These are phyloP conservation scores for Fallopia convolvulus DNA, from an alignment of 148 eudicot genomes.

Conservation along the genomic window DNA sequence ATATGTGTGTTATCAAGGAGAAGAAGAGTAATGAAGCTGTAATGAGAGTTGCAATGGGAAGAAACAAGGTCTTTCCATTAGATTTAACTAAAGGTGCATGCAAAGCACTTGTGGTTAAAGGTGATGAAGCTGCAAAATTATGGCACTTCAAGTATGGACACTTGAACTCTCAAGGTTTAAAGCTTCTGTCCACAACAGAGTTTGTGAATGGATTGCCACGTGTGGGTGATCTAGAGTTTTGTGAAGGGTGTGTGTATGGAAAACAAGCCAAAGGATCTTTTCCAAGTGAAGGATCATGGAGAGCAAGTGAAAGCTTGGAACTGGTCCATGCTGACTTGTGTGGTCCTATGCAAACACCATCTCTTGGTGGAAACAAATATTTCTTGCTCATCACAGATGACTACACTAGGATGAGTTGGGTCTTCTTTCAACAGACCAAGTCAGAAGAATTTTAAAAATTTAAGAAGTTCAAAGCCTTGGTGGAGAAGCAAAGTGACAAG, in stretches of 20 bases:
- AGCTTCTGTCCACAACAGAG: too few species aligned
- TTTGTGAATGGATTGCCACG: too few species aligned
- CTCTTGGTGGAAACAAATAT: background rate
- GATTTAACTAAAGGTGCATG: background rate
- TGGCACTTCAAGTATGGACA: too few species aligned
- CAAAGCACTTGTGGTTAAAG: background rate
- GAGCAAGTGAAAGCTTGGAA: too few species aligned
- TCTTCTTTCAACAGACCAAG: background rate
- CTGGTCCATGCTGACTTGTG: too few species aligned
- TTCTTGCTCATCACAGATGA: background rate
- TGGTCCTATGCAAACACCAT: background rate
- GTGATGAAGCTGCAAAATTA: too few species aligned
- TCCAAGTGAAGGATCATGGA: too few species aligned
- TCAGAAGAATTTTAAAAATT: slow-evolving; percentile 9
- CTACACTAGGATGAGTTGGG: slow-evolving; percentile 16
- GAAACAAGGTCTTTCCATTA: background rate
- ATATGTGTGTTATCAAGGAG: background rate
- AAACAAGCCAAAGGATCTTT: too few species aligned
- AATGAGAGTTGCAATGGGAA: background rate
- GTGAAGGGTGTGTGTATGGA: too few species aligned
- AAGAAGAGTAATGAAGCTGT: background rate
- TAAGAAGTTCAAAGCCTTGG: slow-evolving; percentile 6
- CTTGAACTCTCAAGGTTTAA: too few species aligned
- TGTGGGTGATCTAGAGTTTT: too few species aligned
- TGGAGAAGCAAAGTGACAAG: slow-evolving; percentile 9